phyloP scores from a whole-genome alignment of 2,329 filamentous ascomycete genomes.

The Calonectria hawksworthii region DNA sequence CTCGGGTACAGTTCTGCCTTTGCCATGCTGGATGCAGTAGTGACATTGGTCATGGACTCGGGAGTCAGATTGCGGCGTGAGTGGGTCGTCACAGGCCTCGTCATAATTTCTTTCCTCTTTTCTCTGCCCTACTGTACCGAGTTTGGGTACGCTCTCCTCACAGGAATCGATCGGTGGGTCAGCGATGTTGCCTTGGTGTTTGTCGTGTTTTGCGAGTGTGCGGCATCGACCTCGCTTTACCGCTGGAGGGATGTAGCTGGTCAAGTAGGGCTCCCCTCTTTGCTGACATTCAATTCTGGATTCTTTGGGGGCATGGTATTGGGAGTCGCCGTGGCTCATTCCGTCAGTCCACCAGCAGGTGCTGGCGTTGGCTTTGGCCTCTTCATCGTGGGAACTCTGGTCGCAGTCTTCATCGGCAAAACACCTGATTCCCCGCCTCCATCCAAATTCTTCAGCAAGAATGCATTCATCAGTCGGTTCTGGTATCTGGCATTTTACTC shows the following conservation, averaged over 20 bases:
- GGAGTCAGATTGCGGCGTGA: conserved; percentile 55
- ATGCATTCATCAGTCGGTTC: conserved; percentile 54
- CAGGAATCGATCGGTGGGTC: conserved; percentile 68
- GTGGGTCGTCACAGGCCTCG: conserved; percentile 63
- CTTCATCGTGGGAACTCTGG: conserved; percentile 59
- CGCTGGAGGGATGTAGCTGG: conserved; percentile 63
- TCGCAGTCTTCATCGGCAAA: conserved; percentile 56
- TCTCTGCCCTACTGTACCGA: conserved; percentile 70
- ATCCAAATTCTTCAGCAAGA: conserved; percentile 58
- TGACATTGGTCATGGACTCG: conserved; percentile 67
- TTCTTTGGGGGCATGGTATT: conserved; percentile 68
- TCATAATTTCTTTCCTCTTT: conserved; percentile 65
- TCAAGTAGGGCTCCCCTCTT: conserved; percentile 59
- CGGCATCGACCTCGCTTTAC: conserved; percentile 66
- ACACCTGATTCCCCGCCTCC: conserved; percentile 56
- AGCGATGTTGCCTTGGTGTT: conserved; percentile 69
- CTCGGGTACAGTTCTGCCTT: conserved; percentile 71
- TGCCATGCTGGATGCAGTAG: conserved; percentile 70
- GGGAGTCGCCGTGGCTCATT: conserved; percentile 65
- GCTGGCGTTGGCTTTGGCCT: conserved; percentile 67
- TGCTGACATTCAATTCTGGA: conserved; percentile 62
- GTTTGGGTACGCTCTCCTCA: conserved; percentile 69
- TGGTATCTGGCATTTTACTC: conserved; percentile 71
- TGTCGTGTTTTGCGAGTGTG: conserved; percentile 66
- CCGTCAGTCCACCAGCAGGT: conserved; percentile 58